Conservation (phyloP, 2,329 filamentous ascomycete species). For the Alternaria sp. region DNA sequence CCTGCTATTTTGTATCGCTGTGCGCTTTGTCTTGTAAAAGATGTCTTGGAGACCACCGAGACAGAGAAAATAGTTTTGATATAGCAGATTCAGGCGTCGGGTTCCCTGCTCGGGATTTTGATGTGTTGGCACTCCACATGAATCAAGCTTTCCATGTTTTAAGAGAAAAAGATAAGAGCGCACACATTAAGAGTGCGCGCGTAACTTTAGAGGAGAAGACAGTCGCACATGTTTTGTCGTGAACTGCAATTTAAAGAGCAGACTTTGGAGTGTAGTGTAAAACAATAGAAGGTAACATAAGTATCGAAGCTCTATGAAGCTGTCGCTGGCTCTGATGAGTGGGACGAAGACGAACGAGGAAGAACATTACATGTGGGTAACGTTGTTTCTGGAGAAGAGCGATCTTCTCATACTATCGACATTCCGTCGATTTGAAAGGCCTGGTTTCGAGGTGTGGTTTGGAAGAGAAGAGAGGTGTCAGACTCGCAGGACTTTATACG, state of each 20-base stretch:
- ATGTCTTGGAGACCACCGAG: too few species aligned
- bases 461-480: neutral
- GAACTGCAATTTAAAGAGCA: neutral
- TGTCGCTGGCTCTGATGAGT: neutral
- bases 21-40: too few species aligned
- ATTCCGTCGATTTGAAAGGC: too few species aligned
- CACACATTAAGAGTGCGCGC: too few species aligned
- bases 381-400: neutral
- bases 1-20: too few species aligned
- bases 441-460: rapidly evolving
- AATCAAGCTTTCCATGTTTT: neutral
- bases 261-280: neutral
- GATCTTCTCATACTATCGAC: neutral
- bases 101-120: too few species aligned
- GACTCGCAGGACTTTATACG: neutral
- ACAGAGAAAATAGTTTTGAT: too few species aligned
- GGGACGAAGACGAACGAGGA: neutral
- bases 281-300: rapidly evolving
- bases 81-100: too few species aligned
- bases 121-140: neutral
- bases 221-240: neutral
- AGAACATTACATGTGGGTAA: too few species aligned
- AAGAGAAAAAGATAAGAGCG: neutral
- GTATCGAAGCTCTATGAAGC: neutral
- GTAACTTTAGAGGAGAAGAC: neutral